Evolutionary conservation across 2,329 filamentous ascomycete species (phyloP), one percentile per base, ranked within the genome.

Genomic region (Fusarium euwallaceae): DNA sequence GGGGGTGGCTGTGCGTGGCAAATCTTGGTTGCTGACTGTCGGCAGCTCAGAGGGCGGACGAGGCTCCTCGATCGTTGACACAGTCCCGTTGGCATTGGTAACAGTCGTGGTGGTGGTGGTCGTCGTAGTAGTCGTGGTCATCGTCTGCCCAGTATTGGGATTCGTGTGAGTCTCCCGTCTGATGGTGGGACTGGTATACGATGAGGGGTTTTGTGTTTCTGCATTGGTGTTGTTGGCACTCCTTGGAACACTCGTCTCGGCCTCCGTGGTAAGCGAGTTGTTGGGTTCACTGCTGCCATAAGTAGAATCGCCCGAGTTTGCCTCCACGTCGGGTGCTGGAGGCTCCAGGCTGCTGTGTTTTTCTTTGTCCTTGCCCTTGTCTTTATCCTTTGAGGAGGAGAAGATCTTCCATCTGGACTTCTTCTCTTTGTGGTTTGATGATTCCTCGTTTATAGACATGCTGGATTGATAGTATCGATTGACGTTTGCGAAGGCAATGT

Each of bases 71-170:
- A 75, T 63, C 2, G 76, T 78, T 7, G 72, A 69, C 0, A 66
- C 76, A 0, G 76, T 78, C 12, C 76, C 76, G 48, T 78, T 78
- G 22, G 76, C 69, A 43, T 78, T 76, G 8, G 61, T 75, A 1
- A 78, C 64, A 0, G 76, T 78, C 0, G 76, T 78, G 0, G 80
- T 81, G 7, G 83, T 84, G 0, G 84, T 82, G 0, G 77, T 66
- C 0, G 78, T 68, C 0, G 76, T 76, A 0, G 74, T 77, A 4
- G 77, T 76, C 1, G 76, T 78, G 1, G 76, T 78, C 22, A 77
- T 66, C 7, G 71, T 77, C 59, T 78, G 76, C 7, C 76, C 76
- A 0, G 76, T 78, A n/a, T 68, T 78, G 8, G 76, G 76, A 20
- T 75, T 73, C 22, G 72, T 71, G 27, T 67, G 64, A 10, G 62